Evolutionary conservation across 2,329 filamentous ascomycete genomes (phyloP).

Genomic region (Fusarium sp.): DNA sequence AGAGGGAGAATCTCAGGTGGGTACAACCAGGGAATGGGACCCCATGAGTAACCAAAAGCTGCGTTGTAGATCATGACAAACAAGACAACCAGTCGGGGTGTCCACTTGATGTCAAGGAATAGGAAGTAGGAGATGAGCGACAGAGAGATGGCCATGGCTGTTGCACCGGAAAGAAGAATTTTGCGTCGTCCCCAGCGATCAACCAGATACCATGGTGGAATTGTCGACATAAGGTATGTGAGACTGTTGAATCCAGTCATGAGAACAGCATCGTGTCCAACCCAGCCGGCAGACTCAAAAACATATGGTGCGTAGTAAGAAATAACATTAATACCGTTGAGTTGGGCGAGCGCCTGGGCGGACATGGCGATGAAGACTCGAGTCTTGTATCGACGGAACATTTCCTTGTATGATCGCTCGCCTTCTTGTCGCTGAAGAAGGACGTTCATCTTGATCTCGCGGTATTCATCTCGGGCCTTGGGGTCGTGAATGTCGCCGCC

Average conservation of each 20-base stretch:
- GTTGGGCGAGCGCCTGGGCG: slow-evolving; percentile 91
- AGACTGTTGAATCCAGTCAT: slow-evolving; percentile 97
- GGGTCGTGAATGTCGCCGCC: slow-evolving; percentile 93
- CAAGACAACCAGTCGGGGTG: slow-evolving; percentile 85
- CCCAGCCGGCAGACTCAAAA: slow-evolving; percentile 97
- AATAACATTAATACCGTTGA: slow-evolving; percentile 99
- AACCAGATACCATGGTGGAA: slow-evolving; percentile 97
- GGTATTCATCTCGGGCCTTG: slow-evolving; percentile 94
- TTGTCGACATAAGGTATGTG: slow-evolving; percentile 89
- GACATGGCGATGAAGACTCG: slow-evolving; percentile 99
- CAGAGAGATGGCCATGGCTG: slow-evolving; percentile 89
- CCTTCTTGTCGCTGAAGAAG: slow-evolving; percentile 93
- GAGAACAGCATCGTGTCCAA: slow-evolving; percentile 87
- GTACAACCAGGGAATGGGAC: slow-evolving; percentile 97
- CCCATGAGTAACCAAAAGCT: slow-evolving; percentile 94
- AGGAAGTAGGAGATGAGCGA: slow-evolving; percentile 96
- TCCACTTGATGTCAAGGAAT: slow-evolving; percentile 81
- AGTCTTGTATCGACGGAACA: slow-evolving; percentile 92
- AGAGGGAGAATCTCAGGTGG: slow-evolving; percentile 98
- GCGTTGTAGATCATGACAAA: slow-evolving; percentile 99
- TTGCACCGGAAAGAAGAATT: slow-evolving; percentile 88
- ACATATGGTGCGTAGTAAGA: slow-evolving; percentile 98
- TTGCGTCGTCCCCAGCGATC: slow-evolving; percentile 90
- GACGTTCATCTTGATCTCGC: slow-evolving; percentile 99
- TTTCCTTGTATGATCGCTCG: slow-evolving; percentile 88